Base-by-base conservation (phyloP, 2,329 filamentous ascomycete genomes). In the Pseudocercospora fuligena region DNA sequence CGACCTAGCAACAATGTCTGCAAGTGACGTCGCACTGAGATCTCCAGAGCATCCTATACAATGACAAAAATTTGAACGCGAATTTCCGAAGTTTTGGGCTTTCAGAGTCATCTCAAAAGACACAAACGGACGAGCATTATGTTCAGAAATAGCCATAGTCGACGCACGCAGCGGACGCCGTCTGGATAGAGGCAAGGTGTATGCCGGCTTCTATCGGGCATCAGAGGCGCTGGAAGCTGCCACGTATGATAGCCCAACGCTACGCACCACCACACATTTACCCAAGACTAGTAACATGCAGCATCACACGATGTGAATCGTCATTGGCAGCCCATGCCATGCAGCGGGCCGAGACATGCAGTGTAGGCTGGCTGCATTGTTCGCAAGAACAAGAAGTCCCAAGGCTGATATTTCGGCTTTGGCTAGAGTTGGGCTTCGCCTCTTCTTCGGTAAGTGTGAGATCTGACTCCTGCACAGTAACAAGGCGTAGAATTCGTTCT, bases 181-280 rank as follows among this genome's bases (percentile, higher is more conserved):
- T 33, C 33, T 36, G 33, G 33, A 36, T 36, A 2, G 23, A 51
- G 47, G 47, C 47, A 51, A 51, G 47, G 47, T 51, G 47, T 51
- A 51, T 51, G 47, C 47, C 47, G 47, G 47, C 47, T 51, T 51
- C 47, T 16, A 54, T 49, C 60, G 49, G 49, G 46, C 29, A 62
- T 54, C 27, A 57, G 19, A 27, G 46, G 56, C 46, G 60, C 59
- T 60, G 56, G 47, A 25, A 49, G 29, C 29, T 29, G 63, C 62
- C 54, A 64, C 62, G 62, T 64, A 64, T 64, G 54, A 57, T 23
- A 27, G 62, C 62, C 62, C 62, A 60, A 64, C 62, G 54, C 62
- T 64, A 63, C 40, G 40, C 40, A 43, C 40, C 40, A 43, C 40
- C 40, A 7, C 40, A 43, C 40, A 19, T 12, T 33, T 36, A 5